phyloP scores from a whole-genome alignment of 2,329 filamentous ascomycete genomes.

The Botrytis aclada region DNA sequence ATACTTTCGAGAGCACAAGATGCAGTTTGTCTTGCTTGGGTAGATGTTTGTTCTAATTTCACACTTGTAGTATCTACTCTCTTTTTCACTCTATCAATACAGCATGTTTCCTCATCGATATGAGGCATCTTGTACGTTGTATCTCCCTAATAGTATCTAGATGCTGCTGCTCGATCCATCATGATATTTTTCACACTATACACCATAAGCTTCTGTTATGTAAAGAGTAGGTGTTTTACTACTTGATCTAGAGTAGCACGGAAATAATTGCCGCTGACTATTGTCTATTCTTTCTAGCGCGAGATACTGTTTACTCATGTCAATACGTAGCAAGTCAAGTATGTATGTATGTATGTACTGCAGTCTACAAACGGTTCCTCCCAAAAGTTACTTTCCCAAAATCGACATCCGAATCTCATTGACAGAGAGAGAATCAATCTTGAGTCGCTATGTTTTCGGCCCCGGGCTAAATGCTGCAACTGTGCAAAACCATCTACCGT shows the following conservation, averaged over 20 bases:
- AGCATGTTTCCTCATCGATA: no score
- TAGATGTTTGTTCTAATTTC: background rate
- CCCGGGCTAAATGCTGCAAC: background rate
- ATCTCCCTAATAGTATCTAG: background rate
- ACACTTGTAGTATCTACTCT: background rate
- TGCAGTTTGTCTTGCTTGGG: background rate
- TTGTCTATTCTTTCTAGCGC: background rate
- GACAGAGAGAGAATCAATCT: background rate
- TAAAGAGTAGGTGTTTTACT: background rate
- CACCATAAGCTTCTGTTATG: background rate
- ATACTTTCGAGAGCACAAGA: background rate
- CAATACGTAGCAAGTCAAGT: background rate
- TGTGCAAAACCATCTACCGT: background rate
- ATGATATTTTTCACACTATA: background rate
- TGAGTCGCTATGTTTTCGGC: background rate
- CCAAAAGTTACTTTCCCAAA: background rate
- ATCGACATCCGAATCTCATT: background rate
- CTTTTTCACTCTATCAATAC: background rate
- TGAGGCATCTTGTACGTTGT: no score
- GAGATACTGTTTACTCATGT: background rate
- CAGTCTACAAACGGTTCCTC: background rate
- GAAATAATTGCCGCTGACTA: background rate
- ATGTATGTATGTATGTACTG: background rate
- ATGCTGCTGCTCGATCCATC: background rate
- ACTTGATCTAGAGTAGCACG: background rate